Conservation (phyloP, 2,329 filamentous ascomycete species). For the Sporothrix phasma region DNA sequence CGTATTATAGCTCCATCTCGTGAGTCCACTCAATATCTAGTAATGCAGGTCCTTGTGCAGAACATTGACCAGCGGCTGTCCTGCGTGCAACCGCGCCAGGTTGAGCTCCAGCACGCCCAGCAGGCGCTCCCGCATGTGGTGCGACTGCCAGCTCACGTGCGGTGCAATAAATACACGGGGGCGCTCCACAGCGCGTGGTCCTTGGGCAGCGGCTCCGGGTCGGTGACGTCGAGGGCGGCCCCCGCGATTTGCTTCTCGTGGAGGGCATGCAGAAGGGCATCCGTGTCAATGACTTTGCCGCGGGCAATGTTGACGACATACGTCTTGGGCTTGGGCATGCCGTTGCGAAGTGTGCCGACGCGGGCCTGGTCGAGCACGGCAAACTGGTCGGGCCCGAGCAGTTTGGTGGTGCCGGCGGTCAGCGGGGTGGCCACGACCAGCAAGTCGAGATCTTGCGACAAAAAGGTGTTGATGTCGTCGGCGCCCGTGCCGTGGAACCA, state of each 20-base stretch:
- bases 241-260: conserved; percentile 28
- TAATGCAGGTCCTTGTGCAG: conserved; percentile 17
- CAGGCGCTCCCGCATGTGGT: conserved; percentile 4
- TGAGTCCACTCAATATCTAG: no score
- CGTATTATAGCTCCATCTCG: no score
- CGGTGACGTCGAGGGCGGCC: conserved; percentile 57
- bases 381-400: conserved; percentile 42
- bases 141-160: conserved; percentile 20
- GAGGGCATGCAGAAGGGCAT: conserved; percentile 35
- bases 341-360: conserved; percentile 20
- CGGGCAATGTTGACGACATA: conserved; percentile 60
- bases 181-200: conserved; percentile 52
- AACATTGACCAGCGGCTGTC: conserved; percentile 13
- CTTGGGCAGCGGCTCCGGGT: conserved; percentile 53
- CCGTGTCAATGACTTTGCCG: conserved; percentile 39
- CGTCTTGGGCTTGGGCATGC: conserved; percentile 25
- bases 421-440: conserved; percentile 43
- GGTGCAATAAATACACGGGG: conserved; percentile 42
- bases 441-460: conserved; percentile 40
- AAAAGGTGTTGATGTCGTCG: conserved; percentile 38
- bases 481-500: conserved; percentile 36
- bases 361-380: conserved; percentile 27
- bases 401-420: conserved; percentile 35
- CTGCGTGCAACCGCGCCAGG: conserved; percentile 7
- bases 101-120: conserved; percentile 17